Evolutionary conservation across 768 basidiomycete genomes (phyloP).

Genomic region (Tephrocybe sp.): DNA sequence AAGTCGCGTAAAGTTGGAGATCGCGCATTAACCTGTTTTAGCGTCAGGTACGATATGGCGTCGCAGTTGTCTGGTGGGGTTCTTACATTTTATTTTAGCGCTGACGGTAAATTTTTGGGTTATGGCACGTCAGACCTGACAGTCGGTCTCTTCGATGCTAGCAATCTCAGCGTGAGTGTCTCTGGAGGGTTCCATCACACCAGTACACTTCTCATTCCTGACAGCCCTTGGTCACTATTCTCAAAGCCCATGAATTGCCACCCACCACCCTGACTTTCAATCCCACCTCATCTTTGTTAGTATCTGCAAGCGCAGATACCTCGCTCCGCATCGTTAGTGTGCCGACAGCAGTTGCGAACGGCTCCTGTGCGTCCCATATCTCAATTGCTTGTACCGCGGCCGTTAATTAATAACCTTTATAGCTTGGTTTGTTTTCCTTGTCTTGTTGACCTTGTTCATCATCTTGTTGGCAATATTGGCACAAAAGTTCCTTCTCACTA

Average conservation of each 20-base stretch:
- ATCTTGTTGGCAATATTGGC: conserved; percentile 41
- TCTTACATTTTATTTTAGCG: conserved; percentile 39
- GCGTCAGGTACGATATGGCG: conserved; percentile 62
- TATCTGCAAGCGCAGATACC: conserved; percentile 91
- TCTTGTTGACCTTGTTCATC: conserved; percentile 41
- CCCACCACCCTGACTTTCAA: conserved; percentile 89
- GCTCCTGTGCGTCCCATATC: conserved; percentile 45
- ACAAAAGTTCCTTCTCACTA: conserved; percentile 23
- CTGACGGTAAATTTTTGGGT: conserved; percentile 78
- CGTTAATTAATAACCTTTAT: neutral
- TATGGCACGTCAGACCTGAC: conserved; percentile 86
- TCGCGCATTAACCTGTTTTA: conserved; percentile 82
- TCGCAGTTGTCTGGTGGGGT: neutral
- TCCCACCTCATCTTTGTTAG: conserved; percentile 71
- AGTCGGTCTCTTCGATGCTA: conserved; percentile 80
- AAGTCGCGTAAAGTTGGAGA: conserved; percentile 73
- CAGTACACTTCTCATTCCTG: conserved; percentile 3
- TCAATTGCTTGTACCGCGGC: neutral
- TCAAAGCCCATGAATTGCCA: conserved; percentile 94
- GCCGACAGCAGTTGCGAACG: conserved; percentile 47
- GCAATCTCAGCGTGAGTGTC: conserved; percentile 63
- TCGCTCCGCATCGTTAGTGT: conserved; percentile 77
- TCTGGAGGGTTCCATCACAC: neutral
- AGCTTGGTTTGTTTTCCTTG: conserved; percentile 28
- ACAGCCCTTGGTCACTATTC: conserved; percentile 82